Evolutionary conservation across 2,329 filamentous ascomycete genomes (phyloP).

Genomic region (Calonectria pseudoturangicola): DNA sequence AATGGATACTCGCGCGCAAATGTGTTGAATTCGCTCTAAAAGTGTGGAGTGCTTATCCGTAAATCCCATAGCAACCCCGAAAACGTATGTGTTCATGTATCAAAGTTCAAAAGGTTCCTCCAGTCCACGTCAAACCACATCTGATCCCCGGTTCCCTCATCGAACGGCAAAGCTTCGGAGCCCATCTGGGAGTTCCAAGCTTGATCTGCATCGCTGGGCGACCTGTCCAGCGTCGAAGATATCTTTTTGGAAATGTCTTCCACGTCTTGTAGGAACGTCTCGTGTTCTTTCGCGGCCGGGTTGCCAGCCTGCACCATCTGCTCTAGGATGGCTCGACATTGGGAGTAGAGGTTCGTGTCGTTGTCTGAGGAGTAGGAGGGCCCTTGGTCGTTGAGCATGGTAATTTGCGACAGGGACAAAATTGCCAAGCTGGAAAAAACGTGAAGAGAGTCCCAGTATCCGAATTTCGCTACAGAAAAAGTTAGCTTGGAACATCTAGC

Average conservation of each 20-base stretch:
- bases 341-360: conserved; percentile 28
- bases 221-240: conserved; percentile 12
- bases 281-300: conserved; percentile 33
- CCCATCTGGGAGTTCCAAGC: conserved; percentile 23
- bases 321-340: conserved; percentile 33
- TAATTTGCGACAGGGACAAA: conserved; percentile 34
- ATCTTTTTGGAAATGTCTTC: conserved; percentile 33
- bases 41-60: conserved; percentile 11
- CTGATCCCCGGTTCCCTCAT: conserved; percentile 33
- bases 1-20: not conserved
- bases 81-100: conserved; percentile 24
- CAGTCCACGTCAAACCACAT: conserved; percentile 39
- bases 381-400: conserved; percentile 12
- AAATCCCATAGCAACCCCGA: conserved; percentile 12
- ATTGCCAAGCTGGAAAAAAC: conserved; percentile 34
- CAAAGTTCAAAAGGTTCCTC: conserved; percentile 32
- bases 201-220: conserved; percentile 1
- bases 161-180: conserved; percentile 22
- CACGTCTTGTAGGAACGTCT: conserved; percentile 33
- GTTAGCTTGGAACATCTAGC: not conserved
- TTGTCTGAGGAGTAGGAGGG: conserved; percentile 1
- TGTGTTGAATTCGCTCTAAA: conserved; percentile 8
- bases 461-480: conserved; percentile 14
- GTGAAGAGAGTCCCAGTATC: conserved; percentile 40
- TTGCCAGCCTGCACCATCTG: conserved; percentile 35